Conservation (phyloP, 768 basidiomycete species). For the Mycena pura region DNA sequence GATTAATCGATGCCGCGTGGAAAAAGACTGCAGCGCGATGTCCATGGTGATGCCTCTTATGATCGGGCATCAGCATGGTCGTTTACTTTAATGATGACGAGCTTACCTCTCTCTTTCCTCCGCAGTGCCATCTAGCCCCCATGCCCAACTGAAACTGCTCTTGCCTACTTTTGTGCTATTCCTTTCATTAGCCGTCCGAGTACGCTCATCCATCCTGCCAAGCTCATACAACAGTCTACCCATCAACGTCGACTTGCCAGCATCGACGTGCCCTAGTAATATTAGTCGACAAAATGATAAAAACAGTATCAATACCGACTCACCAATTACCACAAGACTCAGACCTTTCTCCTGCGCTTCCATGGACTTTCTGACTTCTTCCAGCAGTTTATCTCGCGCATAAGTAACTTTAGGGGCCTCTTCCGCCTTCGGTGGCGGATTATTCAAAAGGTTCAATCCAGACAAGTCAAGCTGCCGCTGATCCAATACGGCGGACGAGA, state of each 20-base stretch:
- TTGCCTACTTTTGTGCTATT: slow-evolving; percentile 92
- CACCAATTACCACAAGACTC: slow-evolving; percentile 93
- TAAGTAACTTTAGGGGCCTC: slow-evolving; percentile 73
- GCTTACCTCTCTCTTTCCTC: slow-evolving; percentile 92
- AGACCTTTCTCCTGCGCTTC: slow-evolving; percentile 59
- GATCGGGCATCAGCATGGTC: slow-evolving; percentile 14
- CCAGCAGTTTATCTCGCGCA: slow-evolving; percentile 81
- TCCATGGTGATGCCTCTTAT: slow-evolving; percentile 97
- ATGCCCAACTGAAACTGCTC: slow-evolving; percentile 96
- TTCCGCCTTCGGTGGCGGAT: slow-evolving; percentile 41
- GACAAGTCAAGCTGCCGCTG: slow-evolving; percentile 75
- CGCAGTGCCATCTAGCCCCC: slow-evolving; percentile 91
- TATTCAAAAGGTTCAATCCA: slow-evolving; percentile 70
- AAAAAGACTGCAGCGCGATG: slow-evolving; percentile 82
- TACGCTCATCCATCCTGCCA: slow-evolving; percentile 87
- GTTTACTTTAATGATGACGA: not conserved
- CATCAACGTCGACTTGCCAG: slow-evolving; percentile 98
- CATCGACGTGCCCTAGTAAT: slow-evolving; percentile 91
- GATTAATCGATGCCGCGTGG: slow-evolving; percentile 77
- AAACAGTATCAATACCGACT: slow-evolving; percentile 18
- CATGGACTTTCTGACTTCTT: slow-evolving; percentile 70
- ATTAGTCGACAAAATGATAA: not conserved
- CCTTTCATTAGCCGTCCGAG: slow-evolving; percentile 82
- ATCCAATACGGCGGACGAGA: slow-evolving; percentile 44
- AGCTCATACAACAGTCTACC: slow-evolving; percentile 92